phyloP scores from a whole-genome alignment of 345 rosid genomes.

The Conringia planisiliqua region DNA sequence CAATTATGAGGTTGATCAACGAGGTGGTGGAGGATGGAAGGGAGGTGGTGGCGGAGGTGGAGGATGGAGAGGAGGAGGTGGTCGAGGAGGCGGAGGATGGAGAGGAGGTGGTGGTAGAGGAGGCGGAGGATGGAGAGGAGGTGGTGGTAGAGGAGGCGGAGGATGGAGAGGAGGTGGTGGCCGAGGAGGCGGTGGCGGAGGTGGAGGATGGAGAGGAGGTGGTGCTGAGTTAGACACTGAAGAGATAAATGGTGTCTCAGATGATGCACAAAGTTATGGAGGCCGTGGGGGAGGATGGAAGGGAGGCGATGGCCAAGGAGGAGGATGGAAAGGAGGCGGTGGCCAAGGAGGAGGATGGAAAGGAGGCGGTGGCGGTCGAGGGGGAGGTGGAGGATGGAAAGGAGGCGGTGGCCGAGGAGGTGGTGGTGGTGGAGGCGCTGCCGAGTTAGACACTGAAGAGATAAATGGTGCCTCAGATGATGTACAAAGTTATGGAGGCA shows the following conservation, averaged over 20 bases:
- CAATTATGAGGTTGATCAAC: constrained; percentile 13
- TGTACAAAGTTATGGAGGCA: background rate
- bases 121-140: background rate
- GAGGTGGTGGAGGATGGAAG: background rate
- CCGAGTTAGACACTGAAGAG: background rate
- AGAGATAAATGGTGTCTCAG: background rate
- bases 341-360: background rate
- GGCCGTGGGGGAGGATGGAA: background rate
- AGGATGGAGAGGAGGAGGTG: background rate
- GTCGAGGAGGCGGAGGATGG: background rate
- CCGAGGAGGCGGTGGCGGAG: background rate
- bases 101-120: background rate
- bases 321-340: background rate
- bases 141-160: background rate
- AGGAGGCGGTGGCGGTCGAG: background rate
- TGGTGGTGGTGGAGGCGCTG: background rate
- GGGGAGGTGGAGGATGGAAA: background rate
- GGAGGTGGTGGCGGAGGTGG: background rate
- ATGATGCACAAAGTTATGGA: background rate
- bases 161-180: background rate
- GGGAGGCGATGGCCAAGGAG: background rate
- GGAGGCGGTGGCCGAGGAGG: constrained; percentile 6
- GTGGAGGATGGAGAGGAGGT: background rate
- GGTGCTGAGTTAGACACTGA: background rate
- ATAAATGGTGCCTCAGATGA: background rate